Evolutionary conservation across 83 land plant species (phyloP).

Genomic region (Picea mariana): DNA sequence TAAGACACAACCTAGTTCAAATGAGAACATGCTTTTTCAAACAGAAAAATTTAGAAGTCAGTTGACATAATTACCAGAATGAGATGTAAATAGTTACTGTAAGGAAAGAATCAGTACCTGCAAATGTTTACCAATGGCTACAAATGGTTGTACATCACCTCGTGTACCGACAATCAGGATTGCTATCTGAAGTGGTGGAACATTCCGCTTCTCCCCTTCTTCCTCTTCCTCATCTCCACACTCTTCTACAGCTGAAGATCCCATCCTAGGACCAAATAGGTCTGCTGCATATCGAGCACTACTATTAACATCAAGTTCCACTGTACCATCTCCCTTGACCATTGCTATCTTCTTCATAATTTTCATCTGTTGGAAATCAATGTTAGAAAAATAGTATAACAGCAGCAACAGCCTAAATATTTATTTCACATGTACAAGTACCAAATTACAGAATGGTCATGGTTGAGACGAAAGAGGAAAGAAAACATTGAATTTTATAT

Average conservation of each 20-base stretch:
- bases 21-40: conserved; percentile 7
- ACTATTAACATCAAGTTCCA: conserved; percentile 75
- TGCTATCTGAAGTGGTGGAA: conserved; percentile 87
- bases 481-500: too few relatives aligned
- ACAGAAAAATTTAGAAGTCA: neutral
- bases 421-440: neutral
- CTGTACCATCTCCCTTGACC: conserved; percentile 91
- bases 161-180: conserved; percentile 97
- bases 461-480: too few relatives aligned
- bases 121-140: conserved; percentile 91
- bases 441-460: neutral
- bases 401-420: neutral
- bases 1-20: neutral
- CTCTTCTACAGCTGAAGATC: conserved; percentile 31
- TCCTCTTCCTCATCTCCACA: conserved; percentile 47
- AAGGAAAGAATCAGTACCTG: conserved; percentile 53
- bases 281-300: conserved; percentile 52
- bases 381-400: neutral
- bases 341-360: conserved; percentile 80
- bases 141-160: conserved; percentile 98
- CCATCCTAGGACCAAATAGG: conserved; percentile 23
- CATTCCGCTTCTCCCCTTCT: conserved; percentile 35
- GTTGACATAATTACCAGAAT: neutral
- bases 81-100: neutral
- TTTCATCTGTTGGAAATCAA: conserved; percentile 42